These are phyloP conservation scores for Bruguiera hainesii DNA, from an alignment of 441 rosid genomes.

Conservation along the genomic window DNA sequence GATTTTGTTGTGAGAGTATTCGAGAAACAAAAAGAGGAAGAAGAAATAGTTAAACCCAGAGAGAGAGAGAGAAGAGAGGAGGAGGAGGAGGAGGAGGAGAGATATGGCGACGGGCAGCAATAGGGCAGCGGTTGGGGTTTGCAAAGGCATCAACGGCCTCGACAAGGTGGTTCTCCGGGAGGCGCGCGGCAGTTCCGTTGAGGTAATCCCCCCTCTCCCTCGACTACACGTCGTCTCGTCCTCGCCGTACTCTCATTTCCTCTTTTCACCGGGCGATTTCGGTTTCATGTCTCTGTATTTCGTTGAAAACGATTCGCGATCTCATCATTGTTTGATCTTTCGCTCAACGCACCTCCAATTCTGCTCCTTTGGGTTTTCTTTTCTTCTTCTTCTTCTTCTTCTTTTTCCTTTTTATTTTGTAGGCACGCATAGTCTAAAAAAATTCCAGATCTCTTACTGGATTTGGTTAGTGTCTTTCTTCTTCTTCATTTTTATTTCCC, in stretches of 20 bases:
- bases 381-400: background rate
- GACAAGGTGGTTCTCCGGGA: slow-evolving; percentile 69
- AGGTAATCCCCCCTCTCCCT: slow-evolving; percentile 36
- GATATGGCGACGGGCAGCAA: slow-evolving; percentile 39
- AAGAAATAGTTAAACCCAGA: background rate
- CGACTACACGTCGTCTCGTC: too few species aligned
- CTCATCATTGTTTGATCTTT: too few species aligned
- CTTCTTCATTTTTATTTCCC: background rate
- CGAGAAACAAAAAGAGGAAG: background rate
- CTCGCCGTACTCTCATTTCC: background rate
- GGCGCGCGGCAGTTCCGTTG: slow-evolving; percentile 59
- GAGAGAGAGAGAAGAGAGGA: background rate
- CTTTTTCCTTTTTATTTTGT: background rate
- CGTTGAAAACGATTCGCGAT: too few species aligned
- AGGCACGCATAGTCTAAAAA: background rate
- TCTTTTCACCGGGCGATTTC: background rate
- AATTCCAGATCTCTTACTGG: background rate
- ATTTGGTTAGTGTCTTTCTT: background rate
- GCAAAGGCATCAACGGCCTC: slow-evolving; percentile 62
- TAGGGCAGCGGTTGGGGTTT: slow-evolving; percentile 35
- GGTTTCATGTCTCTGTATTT: too few species aligned
- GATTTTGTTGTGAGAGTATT: too few species aligned
- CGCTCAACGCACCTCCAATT: too few species aligned
- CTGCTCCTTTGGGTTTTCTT: background rate
- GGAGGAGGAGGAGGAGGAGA: background rate